A percentile compares a stretch with the other conserved stretches of the same genome.
phyloP scores from a whole-genome alignment of 139 green algal species.

The Bryopsis sp. region DNA sequence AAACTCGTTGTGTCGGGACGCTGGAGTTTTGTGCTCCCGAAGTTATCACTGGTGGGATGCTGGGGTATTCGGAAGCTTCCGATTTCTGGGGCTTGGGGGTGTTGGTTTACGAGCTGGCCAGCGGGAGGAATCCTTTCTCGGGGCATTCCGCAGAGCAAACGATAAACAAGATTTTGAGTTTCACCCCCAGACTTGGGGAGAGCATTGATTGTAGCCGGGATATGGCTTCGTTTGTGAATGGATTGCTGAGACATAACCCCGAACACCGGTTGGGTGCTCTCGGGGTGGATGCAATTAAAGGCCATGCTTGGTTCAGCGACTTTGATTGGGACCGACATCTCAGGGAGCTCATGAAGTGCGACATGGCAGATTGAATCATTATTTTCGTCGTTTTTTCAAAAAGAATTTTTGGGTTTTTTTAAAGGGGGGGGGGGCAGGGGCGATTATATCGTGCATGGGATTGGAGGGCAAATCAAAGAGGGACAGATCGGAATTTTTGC shows the following conservation, averaged over 20 bases:
- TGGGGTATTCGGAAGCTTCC: not conserved
- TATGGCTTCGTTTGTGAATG: not conserved
- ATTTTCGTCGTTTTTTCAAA: too few species aligned
- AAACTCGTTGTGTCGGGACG: not conserved
- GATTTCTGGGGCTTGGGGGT: not conserved
- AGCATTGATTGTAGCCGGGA: not conserved
- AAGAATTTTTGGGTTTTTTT: too few species aligned
- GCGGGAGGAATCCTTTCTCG: not conserved
- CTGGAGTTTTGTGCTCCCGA: not conserved
- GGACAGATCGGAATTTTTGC: too few species aligned
- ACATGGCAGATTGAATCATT: too few species aligned
- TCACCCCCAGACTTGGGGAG: not conserved
- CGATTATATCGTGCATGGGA: too few species aligned
- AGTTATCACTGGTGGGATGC: not conserved
- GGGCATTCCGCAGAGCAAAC: not conserved
- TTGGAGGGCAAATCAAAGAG: too few species aligned
- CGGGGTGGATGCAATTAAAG: not conserved
- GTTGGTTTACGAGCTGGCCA: not conserved
- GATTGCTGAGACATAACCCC: not conserved
- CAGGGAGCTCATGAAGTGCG: too few species aligned
- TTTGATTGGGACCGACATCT: slow-evolving; percentile 2
- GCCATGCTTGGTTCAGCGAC: not conserved
- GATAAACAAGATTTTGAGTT: not conserved
- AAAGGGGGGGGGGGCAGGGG: too few species aligned
- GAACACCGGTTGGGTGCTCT: not conserved